A percentile compares a stretch with the other conserved stretches of the same genome.
Conservation (phyloP, 305 asterid genomes). For the Andrographis paniculata region DNA sequence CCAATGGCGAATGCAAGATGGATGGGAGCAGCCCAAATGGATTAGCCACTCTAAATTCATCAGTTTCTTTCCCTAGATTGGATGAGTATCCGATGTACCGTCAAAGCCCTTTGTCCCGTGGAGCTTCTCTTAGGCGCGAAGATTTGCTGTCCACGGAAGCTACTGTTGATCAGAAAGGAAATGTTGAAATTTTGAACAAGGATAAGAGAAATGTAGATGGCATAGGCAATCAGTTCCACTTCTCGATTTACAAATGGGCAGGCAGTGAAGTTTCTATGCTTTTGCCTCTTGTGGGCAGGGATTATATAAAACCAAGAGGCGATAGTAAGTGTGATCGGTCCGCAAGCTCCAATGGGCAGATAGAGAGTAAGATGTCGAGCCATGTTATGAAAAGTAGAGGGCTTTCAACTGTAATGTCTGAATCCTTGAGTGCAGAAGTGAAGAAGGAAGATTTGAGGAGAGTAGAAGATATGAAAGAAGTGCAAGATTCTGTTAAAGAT, state of each 20-base stretch:
- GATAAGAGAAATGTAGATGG: constrained; percentile 17
- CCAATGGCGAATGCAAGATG: constrained; percentile 6
- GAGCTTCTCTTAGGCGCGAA: constrained; percentile 25
- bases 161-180: constrained; percentile 24
- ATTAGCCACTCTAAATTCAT: constrained; percentile 21
- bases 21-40: constrained; percentile 15
- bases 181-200: constrained; percentile 18
- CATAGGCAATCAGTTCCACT: constrained; percentile 49
- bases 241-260: constrained; percentile 91
- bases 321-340: constrained; percentile 20
- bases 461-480: constrained; percentile 13
- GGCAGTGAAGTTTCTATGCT: constrained; percentile 56
- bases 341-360: constrained; percentile 35
- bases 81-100: constrained; percentile 21
- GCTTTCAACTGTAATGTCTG: constrained; percentile 13
- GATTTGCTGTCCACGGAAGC: constrained; percentile 17
- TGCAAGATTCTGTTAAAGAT: constrained; percentile 1
- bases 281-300: constrained; percentile 29
- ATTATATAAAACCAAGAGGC: constrained; percentile 23
- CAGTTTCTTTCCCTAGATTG: constrained; percentile 38
- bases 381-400: constrained; percentile 6
- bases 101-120: constrained; percentile 39
- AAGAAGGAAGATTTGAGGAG: constrained; percentile 16
- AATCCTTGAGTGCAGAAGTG: constrained; percentile 14
- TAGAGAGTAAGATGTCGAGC: constrained; percentile 9